Evolutionary conservation across 805 yeast species (phyloP).

Genomic region (Candida chilensis): DNA sequence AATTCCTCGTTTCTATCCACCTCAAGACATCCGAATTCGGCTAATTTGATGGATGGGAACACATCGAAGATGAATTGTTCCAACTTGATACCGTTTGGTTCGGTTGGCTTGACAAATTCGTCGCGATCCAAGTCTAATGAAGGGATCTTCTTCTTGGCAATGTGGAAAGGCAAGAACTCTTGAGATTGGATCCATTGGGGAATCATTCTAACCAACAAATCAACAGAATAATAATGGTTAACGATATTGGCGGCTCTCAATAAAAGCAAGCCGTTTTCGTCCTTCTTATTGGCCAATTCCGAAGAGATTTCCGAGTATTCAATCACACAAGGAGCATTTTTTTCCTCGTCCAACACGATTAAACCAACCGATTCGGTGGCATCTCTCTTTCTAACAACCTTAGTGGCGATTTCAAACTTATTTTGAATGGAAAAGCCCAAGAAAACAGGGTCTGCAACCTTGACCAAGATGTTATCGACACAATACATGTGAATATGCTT

Average conservation of each 20-base stretch:
- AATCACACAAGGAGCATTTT: constrained; percentile 73
- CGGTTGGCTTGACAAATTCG: constrained; percentile 46
- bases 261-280: constrained; percentile 51
- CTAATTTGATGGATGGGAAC: constrained; percentile 66
- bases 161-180: constrained; percentile 78
- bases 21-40: constrained; percentile 83
- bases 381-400: constrained; percentile 88
- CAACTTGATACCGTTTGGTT: constrained; percentile 85
- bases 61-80: constrained; percentile 98
- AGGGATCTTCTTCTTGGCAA: constrained; percentile 87
- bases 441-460: constrained; percentile 87
- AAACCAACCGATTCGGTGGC: constrained; percentile 88
- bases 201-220: constrained; percentile 49
- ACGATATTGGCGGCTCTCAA: constrained; percentile 96
- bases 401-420: constrained; percentile 72
- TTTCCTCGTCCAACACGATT: constrained; percentile 58
- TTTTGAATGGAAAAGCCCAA: constrained; percentile 75
- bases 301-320: constrained; percentile 87
- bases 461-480: constrained; percentile 88
- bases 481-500: constrained; percentile 94
- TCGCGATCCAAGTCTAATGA: constrained; percentile 38
- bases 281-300: constrained; percentile 62
- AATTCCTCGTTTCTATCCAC: constrained; percentile 82
- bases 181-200: constrained; percentile 65
- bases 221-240: constrained; percentile 87